These are phyloP conservation scores for Recurvomyces mirabilis DNA, from an alignment of 495 filamentous ascomycete species.

Conservation along the genomic window DNA sequence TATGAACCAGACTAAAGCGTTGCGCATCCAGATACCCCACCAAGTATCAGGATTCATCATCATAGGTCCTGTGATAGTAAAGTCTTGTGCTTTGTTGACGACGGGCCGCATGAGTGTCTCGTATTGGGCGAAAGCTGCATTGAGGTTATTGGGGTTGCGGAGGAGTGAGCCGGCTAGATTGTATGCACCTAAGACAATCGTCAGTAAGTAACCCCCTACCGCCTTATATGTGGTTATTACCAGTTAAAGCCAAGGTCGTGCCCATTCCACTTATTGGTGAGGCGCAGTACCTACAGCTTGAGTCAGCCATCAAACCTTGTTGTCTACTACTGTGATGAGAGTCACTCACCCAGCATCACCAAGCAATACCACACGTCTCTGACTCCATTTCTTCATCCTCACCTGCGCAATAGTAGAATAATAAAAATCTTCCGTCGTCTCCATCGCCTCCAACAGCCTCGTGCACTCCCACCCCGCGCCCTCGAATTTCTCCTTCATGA, in stretches of 20 bases:
- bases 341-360: conserved; percentile 22
- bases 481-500: conserved; percentile 8
- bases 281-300: conserved; percentile 23
- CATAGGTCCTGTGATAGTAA: conserved; percentile 18
- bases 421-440: conserved; percentile 19
- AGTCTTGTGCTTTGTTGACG: conserved; percentile 31
- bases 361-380: conserved; percentile 23
- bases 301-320: neutral
- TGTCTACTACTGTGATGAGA: neutral
- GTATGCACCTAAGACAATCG: too few relatives aligned
- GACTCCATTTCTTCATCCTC: conserved; percentile 18
- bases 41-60: conserved; percentile 5
- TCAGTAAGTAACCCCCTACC: too few relatives aligned
- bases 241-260: conserved; percentile 23
- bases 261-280: conserved; percentile 26
- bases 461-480: conserved; percentile 12
- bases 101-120: conserved; percentile 35
- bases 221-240: too few relatives aligned
- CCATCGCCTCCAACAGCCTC: conserved; percentile 10
- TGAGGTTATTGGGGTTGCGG: conserved; percentile 24
- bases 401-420: conserved; percentile 21
- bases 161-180: conserved; percentile 21
- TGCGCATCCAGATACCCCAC: conserved; percentile 5
- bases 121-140: conserved; percentile 32
- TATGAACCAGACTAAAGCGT: neutral